These are phyloP conservation scores for Trichoderma citrinoviride DNA, from an alignment of 2,329 filamentous ascomycete species.

Conservation along the genomic window DNA sequence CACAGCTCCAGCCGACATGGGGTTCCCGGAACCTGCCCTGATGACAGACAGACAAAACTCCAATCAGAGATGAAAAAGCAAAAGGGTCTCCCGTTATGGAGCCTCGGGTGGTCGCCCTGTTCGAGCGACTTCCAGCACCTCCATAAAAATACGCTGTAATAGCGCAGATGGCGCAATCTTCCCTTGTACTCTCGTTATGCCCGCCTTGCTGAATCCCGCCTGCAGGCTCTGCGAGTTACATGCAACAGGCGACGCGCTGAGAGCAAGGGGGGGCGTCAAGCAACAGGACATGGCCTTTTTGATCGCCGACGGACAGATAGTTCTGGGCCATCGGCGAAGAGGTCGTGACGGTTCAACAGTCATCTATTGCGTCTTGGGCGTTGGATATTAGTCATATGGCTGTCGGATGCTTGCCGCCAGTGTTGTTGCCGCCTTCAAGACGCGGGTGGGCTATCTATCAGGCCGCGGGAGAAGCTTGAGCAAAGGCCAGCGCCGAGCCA, in stretches of 20 bases:
- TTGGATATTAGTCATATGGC: neutral
- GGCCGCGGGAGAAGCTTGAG: neutral
- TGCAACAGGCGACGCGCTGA: constrained; percentile 1
- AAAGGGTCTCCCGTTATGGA: constrained; percentile 12
- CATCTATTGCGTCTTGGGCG: neutral
- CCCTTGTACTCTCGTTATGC: constrained; percentile 21
- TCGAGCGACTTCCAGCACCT: constrained; percentile 21
- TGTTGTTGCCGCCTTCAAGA: neutral
- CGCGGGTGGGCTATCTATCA: neutral
- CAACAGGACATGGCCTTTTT: neutral
- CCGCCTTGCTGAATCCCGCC: neutral
- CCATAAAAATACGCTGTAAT: constrained; percentile 17
- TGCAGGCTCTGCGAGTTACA: neutral
- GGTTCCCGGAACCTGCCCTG: constrained; percentile 3
- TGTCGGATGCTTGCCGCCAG: neutral
- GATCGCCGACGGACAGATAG: neutral
- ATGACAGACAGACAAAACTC: neutral
- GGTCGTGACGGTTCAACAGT: neutral
- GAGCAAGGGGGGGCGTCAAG: neutral
- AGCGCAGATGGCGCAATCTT: constrained; percentile 23
- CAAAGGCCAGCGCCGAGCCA: neutral
- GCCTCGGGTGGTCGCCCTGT: constrained; percentile 21
- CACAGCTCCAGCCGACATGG: constrained; percentile 5
- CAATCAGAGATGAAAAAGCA: neutral
- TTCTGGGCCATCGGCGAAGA: neutral